phyloP scores from a whole-genome alignment of 169 alveolate species.

The Plasmodium vivax region DNA sequence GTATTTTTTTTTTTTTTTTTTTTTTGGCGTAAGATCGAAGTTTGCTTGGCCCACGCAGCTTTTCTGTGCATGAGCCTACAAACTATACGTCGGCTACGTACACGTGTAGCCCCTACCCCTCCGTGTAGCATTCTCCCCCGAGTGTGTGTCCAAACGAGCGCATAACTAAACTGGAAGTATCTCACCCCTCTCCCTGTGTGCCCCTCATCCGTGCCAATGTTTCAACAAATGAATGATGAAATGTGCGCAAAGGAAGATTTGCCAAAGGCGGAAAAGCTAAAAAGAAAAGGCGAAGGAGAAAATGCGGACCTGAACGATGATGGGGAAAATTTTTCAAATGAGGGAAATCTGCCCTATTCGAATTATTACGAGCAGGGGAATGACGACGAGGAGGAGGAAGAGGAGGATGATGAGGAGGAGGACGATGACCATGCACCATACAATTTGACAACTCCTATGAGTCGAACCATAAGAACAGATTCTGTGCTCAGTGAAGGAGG shows the following conservation, averaged over 20 bases:
- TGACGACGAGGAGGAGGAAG: neutral
- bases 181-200: neutral
- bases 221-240: slow-evolving; percentile 27
- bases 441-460: neutral
- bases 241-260: slow-evolving; percentile 37
- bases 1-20: neutral
- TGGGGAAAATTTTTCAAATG: neutral
- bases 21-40: neutral
- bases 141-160: neutral
- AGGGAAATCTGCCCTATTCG: neutral
- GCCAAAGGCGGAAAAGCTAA: slow-evolving; percentile 7
- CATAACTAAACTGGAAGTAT: neutral
- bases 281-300: neutral
- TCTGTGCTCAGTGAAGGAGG: neutral
- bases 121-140: neutral
- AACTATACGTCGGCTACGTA: neutral
- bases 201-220: neutral
- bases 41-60: neutral
- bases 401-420: neutral
- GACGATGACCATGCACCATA: neutral
- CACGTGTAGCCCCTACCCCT: neutral
- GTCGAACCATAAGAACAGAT: neutral
- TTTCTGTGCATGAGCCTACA: neutral
- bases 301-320: neutral
- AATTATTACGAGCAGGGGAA: slow-evolving; percentile 5